Evolutionary conservation across 1,284 basidiomycete genomes (phyloP), one percentile per base, ranked within the genome.

Genomic region (Butyriboletus appendiculatus): DNA sequence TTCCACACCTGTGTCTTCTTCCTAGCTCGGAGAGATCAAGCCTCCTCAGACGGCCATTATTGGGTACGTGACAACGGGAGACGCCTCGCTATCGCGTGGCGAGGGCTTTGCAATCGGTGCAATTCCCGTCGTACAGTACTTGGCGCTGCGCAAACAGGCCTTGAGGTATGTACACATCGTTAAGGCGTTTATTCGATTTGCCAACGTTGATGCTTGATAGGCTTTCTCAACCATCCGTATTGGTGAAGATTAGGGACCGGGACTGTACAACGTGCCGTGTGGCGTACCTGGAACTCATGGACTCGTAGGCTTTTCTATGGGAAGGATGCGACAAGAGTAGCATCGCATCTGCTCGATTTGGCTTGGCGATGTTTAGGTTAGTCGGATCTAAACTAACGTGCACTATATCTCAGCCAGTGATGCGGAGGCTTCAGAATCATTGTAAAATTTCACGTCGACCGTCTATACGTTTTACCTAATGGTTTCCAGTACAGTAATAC

Each of bases 51-150:
- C 74, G 1, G 63, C 73, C 1, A 76, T 90, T 20, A 82, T 95
- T 45, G 94, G 94, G 1, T 92, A 90, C 62, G 79, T 94, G 6
- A 89, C 90, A 0, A 86, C 88, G 0, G 93, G 93, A 1, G 86
- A 86, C 58, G 88, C 82, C 64, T 94, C 92, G 0, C 77, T 96
- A 2, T 81, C 85, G 0, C 78, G 85, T 20, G 92, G 94, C 0
- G 73, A 80, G 49, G 92, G 90, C 0, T 83, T 84, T 62, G 92
- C 82, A 0, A 77, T 95, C 9, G 94, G 85, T 5, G 82, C 84
- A 0, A 73, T 96, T 11, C 75, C 88, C 1, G 65, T 94, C 6
- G 61, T 66, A 6, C 74, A 74, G 22, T 77, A 86, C 39, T 62
- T 90, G 15, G 75, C 80, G 28, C 67, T 86, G 5, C 72, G 77